Evolutionary conservation across 257 asterid species (phyloP), one percentile per base, ranked within the genome.

Genomic region (Thymus quinquecostatus): DNA sequence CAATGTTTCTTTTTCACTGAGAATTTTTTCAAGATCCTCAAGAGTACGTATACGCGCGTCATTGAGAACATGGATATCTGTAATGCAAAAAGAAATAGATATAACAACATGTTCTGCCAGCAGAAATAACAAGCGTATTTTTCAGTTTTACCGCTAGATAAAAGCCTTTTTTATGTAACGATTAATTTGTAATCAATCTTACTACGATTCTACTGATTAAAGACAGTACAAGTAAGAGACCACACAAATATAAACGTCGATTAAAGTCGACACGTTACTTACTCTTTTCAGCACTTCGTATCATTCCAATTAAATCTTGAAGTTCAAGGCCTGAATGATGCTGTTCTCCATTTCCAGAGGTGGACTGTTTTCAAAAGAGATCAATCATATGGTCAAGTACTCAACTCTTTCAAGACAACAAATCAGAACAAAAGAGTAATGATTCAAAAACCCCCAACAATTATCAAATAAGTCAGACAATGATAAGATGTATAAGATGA

Each of bases 221-320:
- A n/a, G 48, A 66, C 11, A 28, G 60, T 65, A 57, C 6, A 62
- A 30, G 61, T 68, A 51, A 34, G 70, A 11, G 68, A 64, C 56
- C 27, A 32, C 0, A 2, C 13, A 51, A 73, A 56, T 59, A 72
- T 56, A 53, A 72, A 61, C 12, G 38, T 30, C 21, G 21, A 21
- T 49, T 59, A 69, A 61, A 50, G 48, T 73, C 27, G 50, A 55
- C 40, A 47, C 29, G 66, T 28, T 13, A 67, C 86, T 78, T 82
- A 94, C 99, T 94, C 76, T 74, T 88, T 79, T 92, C 97, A 9
- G 99, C 95, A 68, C 85, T 83, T 83, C 89, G 80, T 83, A 94
- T 94, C 99, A 94, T 89, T 72, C 85, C 89, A 77, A 89, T 72
- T 78, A 91, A 81, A 81, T 89, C 96, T 77, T 82, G 84, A 73